These are phyloP conservation scores for Corylus avellana DNA, from an alignment of 306 rosid species.

Conservation along the genomic window DNA sequence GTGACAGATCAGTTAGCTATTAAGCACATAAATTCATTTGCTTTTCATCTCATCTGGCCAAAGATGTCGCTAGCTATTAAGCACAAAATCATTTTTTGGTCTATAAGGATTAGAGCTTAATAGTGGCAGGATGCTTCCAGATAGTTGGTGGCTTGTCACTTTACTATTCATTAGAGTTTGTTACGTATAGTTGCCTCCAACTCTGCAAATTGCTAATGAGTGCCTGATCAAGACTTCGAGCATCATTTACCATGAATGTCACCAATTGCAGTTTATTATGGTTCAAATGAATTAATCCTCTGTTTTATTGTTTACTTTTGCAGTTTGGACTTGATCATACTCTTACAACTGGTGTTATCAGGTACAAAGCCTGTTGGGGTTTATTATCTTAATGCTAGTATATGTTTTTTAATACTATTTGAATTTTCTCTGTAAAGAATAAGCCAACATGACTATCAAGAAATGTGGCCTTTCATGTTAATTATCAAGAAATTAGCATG, in stretches of 20 bases:
- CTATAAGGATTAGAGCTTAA: not conserved
- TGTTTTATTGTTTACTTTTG: conserved; percentile 32
- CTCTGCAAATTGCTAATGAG: not conserved
- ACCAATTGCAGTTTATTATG: conserved; percentile 18
- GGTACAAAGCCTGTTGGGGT: conserved; percentile 46
- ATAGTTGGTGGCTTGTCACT: not conserved
- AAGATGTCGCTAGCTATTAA: not conserved
- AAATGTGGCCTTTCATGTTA: conserved; percentile 15
- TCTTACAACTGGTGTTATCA: conserved; percentile 92
- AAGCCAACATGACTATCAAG: not conserved
- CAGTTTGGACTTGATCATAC: conserved; percentile 99
- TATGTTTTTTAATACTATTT: not conserved
- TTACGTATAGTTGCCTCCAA: conserved; percentile 25
- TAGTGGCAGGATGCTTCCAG: not conserved
- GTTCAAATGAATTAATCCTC: conserved; percentile 15
- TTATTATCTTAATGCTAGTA: conserved; percentile 16
- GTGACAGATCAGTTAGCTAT: not conserved
- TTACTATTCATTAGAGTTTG: not conserved
- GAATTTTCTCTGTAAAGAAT: not conserved
- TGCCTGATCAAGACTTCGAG: not conserved
- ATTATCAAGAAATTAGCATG: not conserved
- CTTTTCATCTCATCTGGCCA: not conserved
- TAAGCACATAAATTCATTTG: not conserved
- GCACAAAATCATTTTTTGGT: not conserved
- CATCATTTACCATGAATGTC: conserved; percentile 8